phyloP scores from a whole-genome alignment of 768 basidiomycete genomes.

The Suillus ampliporus region DNA sequence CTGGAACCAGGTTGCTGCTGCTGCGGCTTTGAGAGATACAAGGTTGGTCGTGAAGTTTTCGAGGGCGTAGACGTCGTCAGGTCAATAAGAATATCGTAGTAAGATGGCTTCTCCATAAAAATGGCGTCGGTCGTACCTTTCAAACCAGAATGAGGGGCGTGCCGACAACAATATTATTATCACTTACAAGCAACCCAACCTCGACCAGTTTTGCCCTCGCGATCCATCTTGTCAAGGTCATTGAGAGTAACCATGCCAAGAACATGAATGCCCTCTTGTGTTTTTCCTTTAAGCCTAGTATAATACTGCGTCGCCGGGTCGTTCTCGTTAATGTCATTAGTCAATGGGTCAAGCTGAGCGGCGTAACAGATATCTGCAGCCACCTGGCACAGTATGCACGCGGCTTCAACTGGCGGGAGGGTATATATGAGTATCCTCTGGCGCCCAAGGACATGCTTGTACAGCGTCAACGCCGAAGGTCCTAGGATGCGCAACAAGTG shows the following conservation, averaged over 20 bases:
- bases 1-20: conserved; percentile 39
- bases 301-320: conserved; percentile 36
- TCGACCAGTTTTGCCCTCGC: conserved; percentile 60
- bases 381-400: conserved; percentile 68
- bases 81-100: conserved; percentile 84
- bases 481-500: conserved; percentile 80
- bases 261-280: conserved; percentile 62
- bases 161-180: conserved; percentile 3
- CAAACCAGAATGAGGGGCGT: background rate
- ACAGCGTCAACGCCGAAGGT: conserved; percentile 76
- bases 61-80: conserved; percentile 69
- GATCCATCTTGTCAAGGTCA: conserved; percentile 67
- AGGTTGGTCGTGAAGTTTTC: conserved; percentile 66
- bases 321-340: conserved; percentile 26
- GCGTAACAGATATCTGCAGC: conserved; percentile 71
- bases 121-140: conserved; percentile 82
- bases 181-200: conserved; percentile 84
- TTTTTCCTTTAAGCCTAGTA: conserved; percentile 44
- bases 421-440: conserved; percentile 82
- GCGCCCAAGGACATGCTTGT: conserved; percentile 79
- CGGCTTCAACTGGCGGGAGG: conserved; percentile 77
- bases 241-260: conserved; percentile 82
- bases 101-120: conserved; percentile 79
- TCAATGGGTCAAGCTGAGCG: conserved; percentile 36
- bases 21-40: conserved; percentile 62